Base-by-base conservation (phyloP, 2,329 filamentous ascomycete genomes). In the Onygena corvina region DNA sequence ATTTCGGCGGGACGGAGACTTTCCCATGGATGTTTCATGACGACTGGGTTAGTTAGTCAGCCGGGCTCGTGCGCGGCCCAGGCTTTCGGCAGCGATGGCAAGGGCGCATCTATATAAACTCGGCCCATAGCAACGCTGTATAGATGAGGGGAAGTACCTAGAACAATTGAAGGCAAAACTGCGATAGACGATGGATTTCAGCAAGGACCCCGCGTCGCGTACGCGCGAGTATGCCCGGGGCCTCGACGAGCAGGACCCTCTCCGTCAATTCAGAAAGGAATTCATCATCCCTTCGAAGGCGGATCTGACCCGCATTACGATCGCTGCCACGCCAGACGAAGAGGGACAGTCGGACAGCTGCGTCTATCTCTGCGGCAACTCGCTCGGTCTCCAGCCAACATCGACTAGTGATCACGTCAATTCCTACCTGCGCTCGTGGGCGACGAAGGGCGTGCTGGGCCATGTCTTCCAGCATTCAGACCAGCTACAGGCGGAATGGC, bases 311-410 rank as follows among this genome's bases (percentile, higher is more conserved):
- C 76, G 83, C 55, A 81, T 72, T 54, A 77, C 74, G 0, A 64
- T 85, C 7, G 65, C 59, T 5, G 52, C 52, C 16, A 56, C 58
- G 3, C 61, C 66, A 52, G 60, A 61, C 58, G 58, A 34, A 53
- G 49, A 49, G 14, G 29, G 29, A 30, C 12, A 18, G 2, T 48
- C 46, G 18, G 67, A 72, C 23, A 67, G 70, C 44, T 76, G 75
- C 52, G 81, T 86, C 52, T 95, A 94, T 65, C 80, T 95, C 54
- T 90, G 87, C 56, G 89, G 89, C 50, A 94, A 94, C 69, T 94
- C 87, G 0, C 76, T 94, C 1, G 88, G 88, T 31, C 76, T 90
- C 3, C 88, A 94, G 64, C 87, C 89, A 38, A 79, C 76, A 53
- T 76, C 76, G 11, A 80, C 82, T 0, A 72, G 76, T 14, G 69